Conservation (phyloP, 83 land plant species). For the Larix sibirica region DNA sequence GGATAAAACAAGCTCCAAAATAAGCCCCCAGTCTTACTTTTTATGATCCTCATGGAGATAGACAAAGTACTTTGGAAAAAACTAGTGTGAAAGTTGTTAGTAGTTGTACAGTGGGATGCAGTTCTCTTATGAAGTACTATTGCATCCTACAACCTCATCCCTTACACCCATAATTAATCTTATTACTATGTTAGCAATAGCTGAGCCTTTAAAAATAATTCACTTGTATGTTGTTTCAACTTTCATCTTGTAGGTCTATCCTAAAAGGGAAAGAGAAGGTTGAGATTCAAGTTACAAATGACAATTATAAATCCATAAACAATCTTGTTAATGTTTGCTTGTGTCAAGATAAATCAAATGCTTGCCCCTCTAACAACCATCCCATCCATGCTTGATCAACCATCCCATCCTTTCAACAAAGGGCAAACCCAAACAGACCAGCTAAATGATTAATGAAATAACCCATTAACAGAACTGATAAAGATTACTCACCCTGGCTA, state of each 20-base stretch:
- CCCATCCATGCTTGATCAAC: not conserved
- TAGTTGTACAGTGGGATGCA: too few relatives aligned
- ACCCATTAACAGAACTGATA: not conserved
- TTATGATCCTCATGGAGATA: too few relatives aligned
- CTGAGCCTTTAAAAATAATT: not conserved
- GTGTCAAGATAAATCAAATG: not conserved
- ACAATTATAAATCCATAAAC: not conserved
- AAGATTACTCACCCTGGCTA: not conserved
- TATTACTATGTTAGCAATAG: not conserved
- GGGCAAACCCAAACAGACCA: not conserved
- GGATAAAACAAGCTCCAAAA: too few relatives aligned
- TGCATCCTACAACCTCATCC: too few relatives aligned
- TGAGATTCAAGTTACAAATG: not conserved
- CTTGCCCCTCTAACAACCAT: not conserved
- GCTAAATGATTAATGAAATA: not conserved
- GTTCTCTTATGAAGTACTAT: too few relatives aligned
- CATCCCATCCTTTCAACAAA: not conserved
- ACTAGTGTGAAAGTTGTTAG: too few relatives aligned
- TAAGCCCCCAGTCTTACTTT: too few relatives aligned
- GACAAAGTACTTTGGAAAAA: too few relatives aligned
- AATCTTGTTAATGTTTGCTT: not conserved
- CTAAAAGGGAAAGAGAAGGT: not conserved
- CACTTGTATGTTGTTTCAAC: not conserved
- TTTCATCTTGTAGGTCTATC: not conserved
- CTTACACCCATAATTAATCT: too few relatives aligned